Base-by-base conservation (phyloP, 352 stramenopile species). In the Discostella stelligera region DNA sequence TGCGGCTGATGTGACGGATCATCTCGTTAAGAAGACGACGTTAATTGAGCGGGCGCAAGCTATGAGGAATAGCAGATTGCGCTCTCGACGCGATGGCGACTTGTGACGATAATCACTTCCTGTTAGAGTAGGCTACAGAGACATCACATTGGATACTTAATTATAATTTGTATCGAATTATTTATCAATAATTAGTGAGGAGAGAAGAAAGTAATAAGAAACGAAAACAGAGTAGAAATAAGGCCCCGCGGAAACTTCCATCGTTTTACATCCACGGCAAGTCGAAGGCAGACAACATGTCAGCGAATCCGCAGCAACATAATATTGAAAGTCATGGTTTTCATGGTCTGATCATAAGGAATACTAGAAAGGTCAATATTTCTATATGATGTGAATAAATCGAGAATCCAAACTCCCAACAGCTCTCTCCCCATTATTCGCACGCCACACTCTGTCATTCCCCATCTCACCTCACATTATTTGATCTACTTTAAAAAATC, bases 401-500 rank as follows among this genome's bases (percentile, higher is more conserved):
- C 11, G 7, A 44, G 37, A 10, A 10, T 44, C 37, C 37, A 44
- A 14, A 2, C 37, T 2, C 37, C 1, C 37, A 44, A 3, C 9
- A 41, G 32, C 32, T 9, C 3, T 9, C 3, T 9, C 32, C 4
- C 32, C 32, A 9, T 9, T 9, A 41, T 41, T n/a, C n/a, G n/a
- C n/a, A n/a, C n/a, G n/a, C n/a, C 32, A 41, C 32, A 41, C 32
- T 9, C 32, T 9, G 4, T 9, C 27, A 32, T 32, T 44, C 37
- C 11, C 37, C 7, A 10, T 44, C 7, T 10, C n/a, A n/a, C n/a
- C n/a, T n/a, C n/a, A n/a, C 7, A 44, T 10, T 44, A 2, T 44
- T 44, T 44, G 32, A 3, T 44, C 7, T 44, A 77, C 68, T 50
- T 82, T 62, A 88, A 84, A 48, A 90, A 83, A 39, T 88, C 83